These are phyloP conservation scores for Chrysosporium keratinophilum DNA, from an alignment of 2,329 filamentous ascomycete species.

Conservation along the genomic window DNA sequence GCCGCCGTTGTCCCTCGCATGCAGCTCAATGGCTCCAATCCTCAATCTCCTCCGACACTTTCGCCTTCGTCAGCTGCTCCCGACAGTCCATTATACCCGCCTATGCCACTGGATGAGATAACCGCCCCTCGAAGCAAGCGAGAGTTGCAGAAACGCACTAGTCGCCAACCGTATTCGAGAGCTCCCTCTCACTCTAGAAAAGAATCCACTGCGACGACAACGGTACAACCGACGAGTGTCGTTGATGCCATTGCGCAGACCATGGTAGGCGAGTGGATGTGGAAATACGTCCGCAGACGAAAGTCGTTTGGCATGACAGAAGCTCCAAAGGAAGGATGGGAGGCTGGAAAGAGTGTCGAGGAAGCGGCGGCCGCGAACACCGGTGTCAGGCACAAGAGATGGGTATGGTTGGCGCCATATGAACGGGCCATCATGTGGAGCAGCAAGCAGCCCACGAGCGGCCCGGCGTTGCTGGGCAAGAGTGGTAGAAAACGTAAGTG, in stretches of 20 bases:
- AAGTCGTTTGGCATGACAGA: constrained; percentile 75
- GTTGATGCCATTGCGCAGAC: constrained; percentile 96
- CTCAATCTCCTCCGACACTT: constrained; percentile 44
- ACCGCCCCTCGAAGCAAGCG: constrained; percentile 39
- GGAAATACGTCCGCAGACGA: constrained; percentile 45
- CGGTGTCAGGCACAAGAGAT: constrained; percentile 75
- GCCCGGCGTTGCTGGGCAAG: constrained; percentile 83
- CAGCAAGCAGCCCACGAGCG: constrained; percentile 86
- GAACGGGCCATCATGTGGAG: constrained; percentile 96
- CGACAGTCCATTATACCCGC: constrained; percentile 54
- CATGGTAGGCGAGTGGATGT: constrained; percentile 77
- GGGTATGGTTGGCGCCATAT: constrained; percentile 97
- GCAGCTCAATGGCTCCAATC: constrained; percentile 33
- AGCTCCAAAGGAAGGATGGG: constrained; percentile 32
- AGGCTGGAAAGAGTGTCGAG: constrained; percentile 47
- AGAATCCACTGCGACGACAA: constrained; percentile 48
- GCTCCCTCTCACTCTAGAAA: constrained; percentile 27
- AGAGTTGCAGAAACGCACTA: constrained; percentile 19
- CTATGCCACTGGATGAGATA: constrained; percentile 62
- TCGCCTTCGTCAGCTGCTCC: constrained; percentile 57
- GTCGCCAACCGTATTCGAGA: constrained; percentile 21
- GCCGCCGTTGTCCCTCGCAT: constrained; percentile 58
- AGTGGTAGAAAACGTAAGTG: constrained; percentile 73
- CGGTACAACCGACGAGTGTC: constrained; percentile 62
- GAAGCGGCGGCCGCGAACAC: constrained; percentile 58